Evolutionary conservation across 2,329 filamentous ascomycete genomes (phyloP).

Genomic region (Tolypocladium tropicale): DNA sequence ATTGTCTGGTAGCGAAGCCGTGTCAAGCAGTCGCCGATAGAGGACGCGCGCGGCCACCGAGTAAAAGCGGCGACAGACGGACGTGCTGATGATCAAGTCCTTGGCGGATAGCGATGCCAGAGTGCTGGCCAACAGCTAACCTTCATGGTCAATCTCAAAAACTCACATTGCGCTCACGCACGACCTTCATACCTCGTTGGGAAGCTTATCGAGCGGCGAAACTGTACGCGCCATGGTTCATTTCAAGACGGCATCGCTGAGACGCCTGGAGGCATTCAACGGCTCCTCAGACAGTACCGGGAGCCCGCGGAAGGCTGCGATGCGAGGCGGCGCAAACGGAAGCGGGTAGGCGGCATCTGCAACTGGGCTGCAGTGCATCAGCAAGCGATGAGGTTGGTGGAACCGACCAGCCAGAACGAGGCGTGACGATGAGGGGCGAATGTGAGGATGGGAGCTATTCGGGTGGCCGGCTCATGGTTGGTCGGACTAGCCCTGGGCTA

Average conservation of each 20-base stretch:
- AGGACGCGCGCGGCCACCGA: constrained; percentile 52
- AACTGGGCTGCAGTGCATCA: background rate
- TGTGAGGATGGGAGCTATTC: background rate
- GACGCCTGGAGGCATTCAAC: background rate
- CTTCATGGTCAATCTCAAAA: background rate
- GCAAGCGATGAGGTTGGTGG: background rate
- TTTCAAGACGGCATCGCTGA: background rate
- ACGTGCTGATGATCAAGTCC: constrained; percentile 44
- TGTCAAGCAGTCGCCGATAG: constrained; percentile 47
- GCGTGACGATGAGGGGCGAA: background rate
- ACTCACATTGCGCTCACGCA: background rate
- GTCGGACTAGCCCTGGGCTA: background rate
- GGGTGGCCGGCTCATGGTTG: background rate
- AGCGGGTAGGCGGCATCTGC: background rate
- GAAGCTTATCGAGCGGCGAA: background rate
- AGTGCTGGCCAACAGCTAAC: constrained; percentile 13
- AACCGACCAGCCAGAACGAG: no score
- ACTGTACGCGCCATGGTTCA: background rate
- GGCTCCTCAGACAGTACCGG: background rate
- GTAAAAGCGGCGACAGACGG: constrained; percentile 53
- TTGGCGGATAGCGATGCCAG: constrained; percentile 37
- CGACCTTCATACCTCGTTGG: constrained; percentile 1
- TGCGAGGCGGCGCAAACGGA: background rate
- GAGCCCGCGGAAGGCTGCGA: background rate
- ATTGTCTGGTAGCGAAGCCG: constrained; percentile 24